phyloP scores from a whole-genome alignment of 2,329 filamentous ascomycete genomes.

The Aureobasidium sp. region DNA sequence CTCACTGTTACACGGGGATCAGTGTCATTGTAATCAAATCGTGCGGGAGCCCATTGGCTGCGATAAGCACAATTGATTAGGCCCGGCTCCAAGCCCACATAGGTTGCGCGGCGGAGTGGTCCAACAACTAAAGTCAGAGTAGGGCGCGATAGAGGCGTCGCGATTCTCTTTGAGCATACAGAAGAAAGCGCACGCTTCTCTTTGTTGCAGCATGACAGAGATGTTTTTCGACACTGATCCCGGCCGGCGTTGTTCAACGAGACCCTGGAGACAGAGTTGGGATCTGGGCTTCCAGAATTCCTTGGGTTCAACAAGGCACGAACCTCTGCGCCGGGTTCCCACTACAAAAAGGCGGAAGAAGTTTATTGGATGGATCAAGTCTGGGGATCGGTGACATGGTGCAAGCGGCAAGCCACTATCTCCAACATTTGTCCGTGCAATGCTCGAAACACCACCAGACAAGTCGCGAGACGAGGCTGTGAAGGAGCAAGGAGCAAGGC shows the following conservation, averaged over 20 bases:
- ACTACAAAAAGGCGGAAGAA: slow-evolving; percentile 1
- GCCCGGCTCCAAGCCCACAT: slow-evolving; percentile 6
- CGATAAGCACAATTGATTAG: slow-evolving; percentile 12
- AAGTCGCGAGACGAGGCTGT: background rate
- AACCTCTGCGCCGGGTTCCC: slow-evolving; percentile 6
- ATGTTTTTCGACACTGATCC: background rate
- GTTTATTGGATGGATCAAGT: slow-evolving; percentile 12
- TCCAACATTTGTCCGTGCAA: background rate
- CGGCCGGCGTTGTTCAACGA: slow-evolving; percentile 2
- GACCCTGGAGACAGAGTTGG: slow-evolving; percentile 3
- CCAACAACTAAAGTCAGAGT: background rate
- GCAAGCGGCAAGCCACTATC: slow-evolving; percentile 9
- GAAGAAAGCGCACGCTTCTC: background rate
- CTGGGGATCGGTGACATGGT: slow-evolving; percentile 9
- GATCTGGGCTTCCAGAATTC: slow-evolving; percentile 1
- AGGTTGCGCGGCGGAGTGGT: slow-evolving; percentile 4
- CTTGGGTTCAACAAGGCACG: slow-evolving; percentile 1
- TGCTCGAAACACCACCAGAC: background rate
- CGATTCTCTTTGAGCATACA: background rate
- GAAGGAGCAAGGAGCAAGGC: background rate
- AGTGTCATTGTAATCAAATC: slow-evolving; percentile 10
- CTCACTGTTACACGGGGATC: slow-evolving; percentile 12
- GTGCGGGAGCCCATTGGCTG: slow-evolving; percentile 5
- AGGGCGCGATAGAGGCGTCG: slow-evolving; percentile 2
- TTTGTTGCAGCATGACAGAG: background rate